A percentile compares a stretch with the other conserved stretches of the same genome.
Evolutionary conservation across 2,329 filamentous ascomycete species (phyloP).

Genomic region (Leptographium radiaticola): DNA sequence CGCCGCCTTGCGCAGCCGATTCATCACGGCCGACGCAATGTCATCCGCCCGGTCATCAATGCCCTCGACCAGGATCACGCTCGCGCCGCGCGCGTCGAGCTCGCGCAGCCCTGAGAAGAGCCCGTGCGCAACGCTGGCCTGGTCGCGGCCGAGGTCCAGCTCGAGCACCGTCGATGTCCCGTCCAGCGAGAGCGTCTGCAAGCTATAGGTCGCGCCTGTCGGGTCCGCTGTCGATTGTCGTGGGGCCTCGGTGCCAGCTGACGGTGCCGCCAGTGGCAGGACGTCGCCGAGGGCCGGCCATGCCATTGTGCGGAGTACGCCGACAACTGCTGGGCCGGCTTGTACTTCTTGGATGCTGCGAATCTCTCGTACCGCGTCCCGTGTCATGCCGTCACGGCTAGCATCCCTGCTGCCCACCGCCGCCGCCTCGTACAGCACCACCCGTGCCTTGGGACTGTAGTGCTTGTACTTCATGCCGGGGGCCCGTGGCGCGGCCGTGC

Average conservation of each 20-base stretch:
- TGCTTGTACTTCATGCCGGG: slow-evolving; percentile 99
- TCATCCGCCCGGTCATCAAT: slow-evolving; percentile 69
- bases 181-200: slow-evolving; percentile 27
- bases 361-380: slow-evolving; percentile 18
- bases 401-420: too few relatives aligned
- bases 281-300: slow-evolving; percentile 33
- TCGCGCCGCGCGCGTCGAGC: slow-evolving; percentile 65
- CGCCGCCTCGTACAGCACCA: slow-evolving; percentile 66
- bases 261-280: not conserved
- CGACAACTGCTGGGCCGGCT: slow-evolving; percentile 19
- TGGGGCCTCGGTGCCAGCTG: slow-evolving; percentile 12
- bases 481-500: slow-evolving; percentile 52
- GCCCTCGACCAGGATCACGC: slow-evolving; percentile 84
- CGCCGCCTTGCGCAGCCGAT: slow-evolving; percentile 67
- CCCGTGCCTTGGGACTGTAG: slow-evolving; percentile 81
- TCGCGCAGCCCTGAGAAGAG: slow-evolving; percentile 80
- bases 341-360: not conserved
- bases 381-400: slow-evolving; percentile 20
- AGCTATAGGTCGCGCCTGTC: slow-evolving; percentile 13
- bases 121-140: slow-evolving; percentile 65
- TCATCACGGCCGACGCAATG: slow-evolving; percentile 79
- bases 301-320: slow-evolving; percentile 41
- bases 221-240: slow-evolving; percentile 13
- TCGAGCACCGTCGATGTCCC: slow-evolving; percentile 41
- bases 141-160: slow-evolving; percentile 57